Percentiles rank a stretch among this genome's conserved stretches.
phyloP scores from a whole-genome alignment of 345 rosid genomes.

The Arabidopsis arenosa region DNA sequence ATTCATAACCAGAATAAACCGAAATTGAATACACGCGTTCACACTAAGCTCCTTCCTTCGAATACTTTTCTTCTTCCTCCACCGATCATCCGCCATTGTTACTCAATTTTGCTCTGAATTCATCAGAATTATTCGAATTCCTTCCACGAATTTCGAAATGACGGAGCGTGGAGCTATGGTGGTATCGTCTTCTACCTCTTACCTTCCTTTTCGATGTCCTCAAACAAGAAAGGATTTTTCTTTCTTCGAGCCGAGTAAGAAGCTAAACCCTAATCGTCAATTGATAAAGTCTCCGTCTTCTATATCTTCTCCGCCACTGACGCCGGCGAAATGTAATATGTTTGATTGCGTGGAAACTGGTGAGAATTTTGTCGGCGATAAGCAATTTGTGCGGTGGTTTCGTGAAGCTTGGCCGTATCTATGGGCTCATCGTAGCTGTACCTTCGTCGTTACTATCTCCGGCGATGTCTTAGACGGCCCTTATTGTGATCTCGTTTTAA shows the following conservation, averaged over 20 bases:
- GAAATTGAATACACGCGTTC: not conserved
- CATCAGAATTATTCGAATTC: not conserved
- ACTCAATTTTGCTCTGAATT: not conserved
- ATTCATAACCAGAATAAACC: slow-evolving; percentile 13
- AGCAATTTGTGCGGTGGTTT: slow-evolving; percentile 87
- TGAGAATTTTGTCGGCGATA: slow-evolving; percentile 53
- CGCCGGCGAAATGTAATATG: slow-evolving; percentile 38
- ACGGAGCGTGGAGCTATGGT: slow-evolving; percentile 26
- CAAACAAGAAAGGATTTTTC: slow-evolving; percentile 21
- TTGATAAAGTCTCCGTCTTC: not conserved
- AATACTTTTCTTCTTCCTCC: slow-evolving; percentile 2
- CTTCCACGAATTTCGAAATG: slow-evolving; percentile 13
- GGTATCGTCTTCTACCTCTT: slow-evolving; percentile 20
- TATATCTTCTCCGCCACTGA: not conserved
- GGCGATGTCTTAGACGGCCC: slow-evolving; percentile 68
- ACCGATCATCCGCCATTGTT: slow-evolving; percentile 30
- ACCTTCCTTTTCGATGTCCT: slow-evolving; percentile 22
- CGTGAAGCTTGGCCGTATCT: slow-evolving; percentile 96
- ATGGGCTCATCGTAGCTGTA: slow-evolving; percentile 79
- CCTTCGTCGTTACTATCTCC: slow-evolving; percentile 75
- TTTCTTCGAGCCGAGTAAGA: slow-evolving; percentile 13
- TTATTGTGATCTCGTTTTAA: slow-evolving; percentile 65
- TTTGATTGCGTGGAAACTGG: slow-evolving; percentile 47
- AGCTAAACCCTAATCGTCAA: slow-evolving; percentile 10
- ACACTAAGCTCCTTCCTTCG: not conserved